Base-by-base conservation (phyloP, 75 land plant species). In the Picea glauca region DNA sequence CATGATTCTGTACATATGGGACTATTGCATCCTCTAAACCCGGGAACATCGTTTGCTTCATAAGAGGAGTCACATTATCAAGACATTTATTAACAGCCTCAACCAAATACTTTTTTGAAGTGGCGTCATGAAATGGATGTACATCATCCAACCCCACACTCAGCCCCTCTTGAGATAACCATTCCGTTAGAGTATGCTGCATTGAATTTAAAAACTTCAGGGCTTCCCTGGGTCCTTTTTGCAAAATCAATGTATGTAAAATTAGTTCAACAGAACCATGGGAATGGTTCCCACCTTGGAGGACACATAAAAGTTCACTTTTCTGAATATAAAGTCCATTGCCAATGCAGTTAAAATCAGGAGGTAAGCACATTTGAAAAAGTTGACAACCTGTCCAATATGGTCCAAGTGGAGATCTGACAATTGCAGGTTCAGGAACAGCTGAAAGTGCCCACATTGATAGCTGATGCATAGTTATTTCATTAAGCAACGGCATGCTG, bases 371-470 rank as follows among this genome's bases (percentile, higher is more conserved):
- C 59, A 84, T 74, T 74, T 91, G 88, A 4, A 90, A 60, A 8
- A 93, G 63, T 74, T 98, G 98, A 15, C 72, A 67, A 15, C 89
- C 88, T 54, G 96, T 95, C 93, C 96, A 98, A 14, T 64, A 76
- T 63, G 90, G 85, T 11, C 91, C 72, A 72, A 72, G 58, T 31
- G 56, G 76, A 40, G 86, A 72, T 78, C 87, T 91, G 23, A 88
- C 18, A 15, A 98, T 75, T 6, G 99, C 90, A 75, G 98, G 94
- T 26, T 60, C 70, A 8, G 89, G 88, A 8, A 90, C 67, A 4
- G 59, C 11, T 6, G 56, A 70, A 5, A 84, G 78, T 30, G 77
- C 76, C 80, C 81, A 90, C 87, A 98, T 86, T 15, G 82, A 83
- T 30, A 94, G 78, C 81, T 96, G 98, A 23, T 95, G 90, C 18